Percentiles rank a stretch among this genome's conserved stretches.
These are phyloP conservation scores for Leishmania tarentolae DNA, from an alignment of 208 protist genomes.

Conservation along the genomic window DNA sequence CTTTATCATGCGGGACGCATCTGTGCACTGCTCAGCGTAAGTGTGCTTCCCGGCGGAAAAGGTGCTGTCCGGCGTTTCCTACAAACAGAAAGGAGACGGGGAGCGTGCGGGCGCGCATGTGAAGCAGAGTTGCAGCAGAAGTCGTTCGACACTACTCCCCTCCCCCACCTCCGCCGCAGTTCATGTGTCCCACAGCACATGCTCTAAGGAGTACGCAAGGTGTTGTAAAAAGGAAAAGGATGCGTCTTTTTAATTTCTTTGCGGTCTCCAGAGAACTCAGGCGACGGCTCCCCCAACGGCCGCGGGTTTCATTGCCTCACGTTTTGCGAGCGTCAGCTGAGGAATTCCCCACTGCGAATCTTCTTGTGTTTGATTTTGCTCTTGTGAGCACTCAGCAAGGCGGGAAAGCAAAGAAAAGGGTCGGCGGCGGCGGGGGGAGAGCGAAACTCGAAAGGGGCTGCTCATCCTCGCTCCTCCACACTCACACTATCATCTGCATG, in stretches of 20 bases:
- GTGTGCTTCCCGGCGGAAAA: neutral
- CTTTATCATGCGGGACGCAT: neutral
- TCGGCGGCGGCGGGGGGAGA: neutral
- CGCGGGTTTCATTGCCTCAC: neutral
- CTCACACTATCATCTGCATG: neutral
- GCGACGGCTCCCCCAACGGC: neutral
- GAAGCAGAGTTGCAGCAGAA: neutral
- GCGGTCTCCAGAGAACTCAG: too few species aligned
- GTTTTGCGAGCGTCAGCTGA: neutral
- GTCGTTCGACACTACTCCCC: neutral
- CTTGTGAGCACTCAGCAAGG: too few species aligned
- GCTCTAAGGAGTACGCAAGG: neutral
- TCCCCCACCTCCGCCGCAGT: neutral
- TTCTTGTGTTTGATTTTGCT: too few species aligned
- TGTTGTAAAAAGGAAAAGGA: neutral
- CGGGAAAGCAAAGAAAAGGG: neutral
- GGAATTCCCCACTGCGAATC: neutral
- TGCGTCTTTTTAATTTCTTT: too few species aligned
- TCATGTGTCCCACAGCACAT: neutral
- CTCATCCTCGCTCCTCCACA: too few species aligned
- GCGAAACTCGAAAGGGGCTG: neutral
- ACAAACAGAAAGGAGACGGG: neutral
- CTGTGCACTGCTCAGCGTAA: neutral
- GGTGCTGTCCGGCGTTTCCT: neutral
- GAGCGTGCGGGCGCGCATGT: too few species aligned